A percentile compares a stretch with the other conserved stretches of the same genome.
Conservation (phyloP, 805 yeast genomes). For the Wickerhamomyces subpelliculosus region DNA sequence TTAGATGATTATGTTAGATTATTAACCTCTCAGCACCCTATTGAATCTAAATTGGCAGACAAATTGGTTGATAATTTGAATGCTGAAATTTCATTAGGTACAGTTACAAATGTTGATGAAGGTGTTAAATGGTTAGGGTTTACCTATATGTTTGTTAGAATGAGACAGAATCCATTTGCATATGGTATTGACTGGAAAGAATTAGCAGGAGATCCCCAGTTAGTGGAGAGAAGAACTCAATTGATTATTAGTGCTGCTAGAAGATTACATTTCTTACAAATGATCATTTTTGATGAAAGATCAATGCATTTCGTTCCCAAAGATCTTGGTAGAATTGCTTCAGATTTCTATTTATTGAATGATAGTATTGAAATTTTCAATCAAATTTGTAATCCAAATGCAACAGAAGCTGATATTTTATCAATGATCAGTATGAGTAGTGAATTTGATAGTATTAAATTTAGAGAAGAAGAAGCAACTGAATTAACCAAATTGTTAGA, state of each 20-base stretch:
- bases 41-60: conserved; percentile 74
- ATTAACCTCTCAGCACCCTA: conserved; percentile 91
- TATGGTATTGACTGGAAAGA: conserved; percentile 91
- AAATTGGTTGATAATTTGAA: conserved; percentile 87
- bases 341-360: conserved; percentile 83
- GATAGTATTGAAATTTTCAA: conserved; percentile 87
- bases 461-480: conserved; percentile 77
- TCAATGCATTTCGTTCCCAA: conserved; percentile 76
- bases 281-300: conserved; percentile 87
- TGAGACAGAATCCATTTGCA: conserved; percentile 89
- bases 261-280: conserved; percentile 77
- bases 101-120: conserved; percentile 90
- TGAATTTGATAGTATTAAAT: conserved; percentile 86
- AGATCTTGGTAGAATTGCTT: conserved; percentile 89
- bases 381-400: conserved; percentile 72
- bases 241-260: conserved; percentile 79
- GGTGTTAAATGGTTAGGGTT: conserved; percentile 98
- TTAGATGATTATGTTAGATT: conserved; percentile 85
- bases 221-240: conserved; percentile 64
- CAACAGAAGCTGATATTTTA: conserved; percentile 87
- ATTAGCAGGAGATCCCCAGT: conserved; percentile 71
- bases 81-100: conserved; percentile 94
- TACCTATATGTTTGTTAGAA: conserved; percentile 87
- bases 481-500: conserved; percentile 65
- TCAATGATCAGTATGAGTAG: conserved; percentile 87